These are phyloP conservation scores for Pseudognaphalium luteoalbum DNA, from an alignment of 129 eudicot species.

Conservation along the genomic window DNA sequence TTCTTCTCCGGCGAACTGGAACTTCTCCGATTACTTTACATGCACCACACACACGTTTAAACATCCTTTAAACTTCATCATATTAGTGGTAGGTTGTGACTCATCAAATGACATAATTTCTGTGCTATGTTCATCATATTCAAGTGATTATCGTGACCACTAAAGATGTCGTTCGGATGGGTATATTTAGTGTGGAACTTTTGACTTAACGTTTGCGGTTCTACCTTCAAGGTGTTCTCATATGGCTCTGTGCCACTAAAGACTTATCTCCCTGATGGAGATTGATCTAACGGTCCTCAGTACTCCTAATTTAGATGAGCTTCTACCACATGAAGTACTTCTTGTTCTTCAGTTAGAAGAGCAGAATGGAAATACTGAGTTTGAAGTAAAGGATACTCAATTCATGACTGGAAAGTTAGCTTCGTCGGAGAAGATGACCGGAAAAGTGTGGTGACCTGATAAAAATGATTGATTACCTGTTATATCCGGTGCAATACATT, in stretches of 20 bases:
- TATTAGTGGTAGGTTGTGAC: not conserved
- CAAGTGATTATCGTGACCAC: not conserved
- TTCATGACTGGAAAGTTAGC: too few species aligned
- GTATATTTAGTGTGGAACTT: conserved; percentile 1
- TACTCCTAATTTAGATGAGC: conserved; percentile 46
- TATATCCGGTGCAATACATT: too few species aligned
- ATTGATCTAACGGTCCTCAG: conserved; percentile 78
- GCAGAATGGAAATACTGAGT: conserved; percentile 58
- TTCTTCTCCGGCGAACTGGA: too few species aligned
- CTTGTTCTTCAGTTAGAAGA: conserved; percentile 70
- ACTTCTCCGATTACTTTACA: too few species aligned
- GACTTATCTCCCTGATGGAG: conserved; percentile 97
- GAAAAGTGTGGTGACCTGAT: too few species aligned
- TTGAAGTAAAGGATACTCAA: conserved; percentile 66
- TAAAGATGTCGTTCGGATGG: not conserved
- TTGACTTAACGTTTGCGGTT: not conserved
- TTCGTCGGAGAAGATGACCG: too few species aligned
- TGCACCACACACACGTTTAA: too few species aligned
- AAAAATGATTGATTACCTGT: too few species aligned
- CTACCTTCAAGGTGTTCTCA: conserved; percentile 62
- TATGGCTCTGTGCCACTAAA: conserved; percentile 95
- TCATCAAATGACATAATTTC: not conserved
- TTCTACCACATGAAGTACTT: conserved; percentile 66
- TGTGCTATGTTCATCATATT: not conserved
- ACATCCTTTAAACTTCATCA: too few species aligned